Base-by-base conservation (phyloP, 768 basidiomycete species). In the Mycena maculata region DNA sequence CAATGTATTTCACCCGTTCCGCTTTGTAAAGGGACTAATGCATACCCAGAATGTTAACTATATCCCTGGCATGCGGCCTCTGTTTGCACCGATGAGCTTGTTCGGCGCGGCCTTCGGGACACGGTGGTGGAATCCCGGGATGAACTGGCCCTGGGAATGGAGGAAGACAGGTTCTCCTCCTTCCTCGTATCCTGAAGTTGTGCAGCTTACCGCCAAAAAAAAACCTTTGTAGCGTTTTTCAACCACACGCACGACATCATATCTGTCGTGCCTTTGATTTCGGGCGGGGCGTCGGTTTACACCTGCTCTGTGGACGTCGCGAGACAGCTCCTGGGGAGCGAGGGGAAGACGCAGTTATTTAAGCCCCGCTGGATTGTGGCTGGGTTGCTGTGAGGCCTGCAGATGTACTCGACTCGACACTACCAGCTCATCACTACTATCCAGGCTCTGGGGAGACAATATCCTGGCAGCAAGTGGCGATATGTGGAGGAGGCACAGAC, bases 31-130 rank as follows among this genome's bases (percentile, higher is more conserved):
- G 27, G 16, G 48, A 28, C 23, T 57, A 2, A 57, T 30, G 33
- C 6, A 6, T 2, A 57, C 44, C 28, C 25, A 59, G 57, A 36
- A 33, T 30, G 57, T 59, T 1, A 47, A 47, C 25, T 10, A 33
- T 36, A 59, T 59, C 22, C 45, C 57, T 20, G 57, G 57, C 16
- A 59, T 47, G 45, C 22, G 57, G 16, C 45, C 57, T 2, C 22
- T 59, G 45, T 48, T 59, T 12, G 57, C 57, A 16, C 57, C 57
- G 12, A 47, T 59, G 45, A 59, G 57, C 15, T 25, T 59, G 25
- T 59, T 59, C 33, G 57, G 57, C n/a, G 57, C 57, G 23, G 57
- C 57, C 18, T 59, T 59, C 45, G 57, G 57, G 13, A 59, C 57
- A 23, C 44, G 33, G 22, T 59, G 45, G 45, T 59, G 57, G 57